Evolutionary conservation across 1,139 yeast species (phyloP).

Genomic region (Pichia sp.): DNA sequence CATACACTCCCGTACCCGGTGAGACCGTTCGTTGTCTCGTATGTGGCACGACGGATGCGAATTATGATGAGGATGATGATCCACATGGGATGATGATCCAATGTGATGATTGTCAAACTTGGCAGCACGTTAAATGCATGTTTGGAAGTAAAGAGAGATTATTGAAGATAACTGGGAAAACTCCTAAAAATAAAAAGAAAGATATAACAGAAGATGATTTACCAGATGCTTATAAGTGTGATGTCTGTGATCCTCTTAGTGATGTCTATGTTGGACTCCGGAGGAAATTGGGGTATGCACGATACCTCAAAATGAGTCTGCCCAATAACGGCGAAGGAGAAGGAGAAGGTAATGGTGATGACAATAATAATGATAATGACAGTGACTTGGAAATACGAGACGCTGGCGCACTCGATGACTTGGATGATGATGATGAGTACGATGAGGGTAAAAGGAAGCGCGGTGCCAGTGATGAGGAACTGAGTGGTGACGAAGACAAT

Average conservation of each 20-base stretch:
- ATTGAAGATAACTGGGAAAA: too few species aligned
- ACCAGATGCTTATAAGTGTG: conserved; percentile 45
- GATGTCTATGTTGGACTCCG: conserved; percentile 27
- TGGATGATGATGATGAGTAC: conserved; percentile 11
- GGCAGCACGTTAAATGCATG: conserved; percentile 84
- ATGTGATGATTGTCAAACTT: conserved; percentile 69
- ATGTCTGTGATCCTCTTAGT: conserved; percentile 38
- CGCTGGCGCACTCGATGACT: conserved; percentile 11
- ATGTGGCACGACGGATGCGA: conserved; percentile 60
- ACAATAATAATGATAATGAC: conserved; percentile 8
- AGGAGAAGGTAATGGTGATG: conserved; percentile 8
- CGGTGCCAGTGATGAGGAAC: conserved; percentile 1
- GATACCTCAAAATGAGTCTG: conserved; percentile 18
- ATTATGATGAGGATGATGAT: conserved; percentile 52
- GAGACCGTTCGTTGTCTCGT: conserved; percentile 52
- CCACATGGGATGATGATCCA: conserved; percentile 69
- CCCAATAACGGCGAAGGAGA: conserved; percentile 4
- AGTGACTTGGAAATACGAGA: conserved; percentile 1
- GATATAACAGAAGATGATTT: conserved; percentile 29
- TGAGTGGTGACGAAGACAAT: conserved; percentile 1
- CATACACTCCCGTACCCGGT: conserved; percentile 3
- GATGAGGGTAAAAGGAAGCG: conserved; percentile 4
- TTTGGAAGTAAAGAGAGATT: conserved; percentile 40
- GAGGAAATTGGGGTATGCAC: conserved; percentile 25
- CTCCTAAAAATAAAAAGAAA: conserved; percentile 19